These are phyloP conservation scores for Ceratocystis destructans DNA, from an alignment of 2,329 filamentous ascomycete genomes.

Conservation along the genomic window DNA sequence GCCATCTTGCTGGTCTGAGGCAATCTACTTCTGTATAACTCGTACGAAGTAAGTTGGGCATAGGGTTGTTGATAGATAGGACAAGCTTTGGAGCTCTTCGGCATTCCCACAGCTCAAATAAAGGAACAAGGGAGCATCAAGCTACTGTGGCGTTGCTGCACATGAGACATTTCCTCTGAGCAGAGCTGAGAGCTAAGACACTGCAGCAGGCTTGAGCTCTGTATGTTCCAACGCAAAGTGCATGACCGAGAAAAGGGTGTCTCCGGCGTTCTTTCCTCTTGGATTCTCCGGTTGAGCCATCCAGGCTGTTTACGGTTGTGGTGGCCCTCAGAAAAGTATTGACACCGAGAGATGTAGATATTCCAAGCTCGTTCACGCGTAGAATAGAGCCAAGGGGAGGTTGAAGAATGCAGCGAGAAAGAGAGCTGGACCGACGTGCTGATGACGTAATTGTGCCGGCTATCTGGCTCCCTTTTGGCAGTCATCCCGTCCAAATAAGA, in stretches of 20 bases:
- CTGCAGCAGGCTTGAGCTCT: not conserved
- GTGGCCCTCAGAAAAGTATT: no score
- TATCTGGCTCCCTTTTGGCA: not conserved
- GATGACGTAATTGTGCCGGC: not conserved
- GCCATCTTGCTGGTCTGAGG: not conserved
- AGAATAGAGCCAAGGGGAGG: not conserved
- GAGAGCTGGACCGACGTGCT: not conserved
- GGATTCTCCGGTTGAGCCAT: no score
- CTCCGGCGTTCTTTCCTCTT: no score
- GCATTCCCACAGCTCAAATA: not conserved
- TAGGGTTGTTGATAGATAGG: not conserved
- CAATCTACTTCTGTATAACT: not conserved
- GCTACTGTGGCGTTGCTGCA: not conserved
- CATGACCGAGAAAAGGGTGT: no score
- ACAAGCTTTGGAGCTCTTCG: not conserved
- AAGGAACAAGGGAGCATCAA: not conserved
- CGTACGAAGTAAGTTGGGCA: not conserved
- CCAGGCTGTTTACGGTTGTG: no score
- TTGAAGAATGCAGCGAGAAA: not conserved
- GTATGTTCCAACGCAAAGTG: no score
- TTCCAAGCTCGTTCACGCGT: not conserved
- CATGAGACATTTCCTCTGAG: not conserved
- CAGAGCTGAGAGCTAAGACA: not conserved
- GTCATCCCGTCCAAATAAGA: not conserved
- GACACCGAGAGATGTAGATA: no score